Evolutionary conservation across 331 rosid species (phyloP), one percentile per base, ranked within the genome.

Genomic region (Cydonia oblonga): DNA sequence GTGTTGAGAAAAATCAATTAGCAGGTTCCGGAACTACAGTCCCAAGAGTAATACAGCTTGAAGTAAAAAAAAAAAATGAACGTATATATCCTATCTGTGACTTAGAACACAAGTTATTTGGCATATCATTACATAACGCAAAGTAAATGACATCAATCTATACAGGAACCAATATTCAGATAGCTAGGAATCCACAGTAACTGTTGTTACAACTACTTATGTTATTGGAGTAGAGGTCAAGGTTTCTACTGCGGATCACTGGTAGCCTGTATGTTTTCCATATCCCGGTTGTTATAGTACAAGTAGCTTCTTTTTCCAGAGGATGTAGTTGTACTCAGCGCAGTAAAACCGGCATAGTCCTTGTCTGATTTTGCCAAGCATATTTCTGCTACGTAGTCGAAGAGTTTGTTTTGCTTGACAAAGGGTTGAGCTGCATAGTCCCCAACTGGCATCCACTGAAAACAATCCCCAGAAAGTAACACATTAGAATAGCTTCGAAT

Each of bases 381-480:
- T 32, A 90, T 64, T 75, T 89, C 81, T 6, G 92, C 69, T 10
- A 89, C 35, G 30, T 73, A 78, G 62, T 81, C 64, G 76, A 89
- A 93, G n/a, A 67, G 52, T 40, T 85, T 76, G 60, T 87, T 78
- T 18, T 74, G 28, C 80, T 49, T 49, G 14, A 86, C 73, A 70
- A 87, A 89, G 20, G 96, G 85, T 60, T 93, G 98, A 20, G 89
- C 92, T 69, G 72, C 84, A 68, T 93, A 90, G 4, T 90, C 97
- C 63, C 80, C 83, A 68, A 83, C n/a, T 20, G 93, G 78, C 93
- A 93, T 93, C 98, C 98, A 90, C 98, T 93, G 85, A 23, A 66
- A 51, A 71, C n/a, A 13, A 61, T 16, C 68, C 29, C 56, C 46
- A 32, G 38, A 32, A 23, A n/a, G n/a, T 14, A 35, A 57, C 29